Evolutionary conservation across 2,329 filamentous ascomycete species (phyloP), one percentile per base, ranked within the genome.

Genomic region (Xylaria sp.): DNA sequence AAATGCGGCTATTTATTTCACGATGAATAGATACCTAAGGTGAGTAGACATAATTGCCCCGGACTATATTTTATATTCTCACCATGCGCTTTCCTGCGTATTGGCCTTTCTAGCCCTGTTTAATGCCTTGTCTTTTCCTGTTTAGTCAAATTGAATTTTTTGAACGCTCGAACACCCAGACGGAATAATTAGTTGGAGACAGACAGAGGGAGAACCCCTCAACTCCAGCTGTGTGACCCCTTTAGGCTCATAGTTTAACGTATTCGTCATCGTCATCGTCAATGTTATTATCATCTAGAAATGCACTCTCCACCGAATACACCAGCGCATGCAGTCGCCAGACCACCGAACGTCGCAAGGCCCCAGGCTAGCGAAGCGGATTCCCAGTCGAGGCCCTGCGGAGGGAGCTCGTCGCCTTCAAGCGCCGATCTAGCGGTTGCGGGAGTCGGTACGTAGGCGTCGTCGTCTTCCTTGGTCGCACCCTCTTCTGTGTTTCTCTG

Each of bases 301-400:
- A 81, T 74, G 61, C 81, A 84, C 77, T 86, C 84, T 0, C 79
- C 84, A 2, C 84, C 84, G 73, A 82, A 83, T 3, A 86, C 82
- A 13, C 81, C 82, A 16, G 83, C 80, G 66, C 79, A 81, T 10
- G 83, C 84, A 48, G 78, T 75, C 2, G 83, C 84, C 27, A 86
- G 73, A 1, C 84, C 84, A 0, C 81, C 82, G 16, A 84, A 61
- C 18, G 79, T 79, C 13, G 81, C 79, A 55, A 86, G 71, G 2
- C 82, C 83, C 84, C 84, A 86, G 3, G 81, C 77, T 27, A 86
- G 75, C 6, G 84, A 81, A 1, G 81, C 82, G 10, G 81, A 77
- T 70, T 87, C 84, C 81, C 82, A 83, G 69, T 85, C 84, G 37
- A 82, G 74, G 12, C 81, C 82, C 12, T 78, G 74, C 9, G 79